Evolutionary conservation across 805 yeast genomes (phyloP).

Genomic region (Sugiyamaella mastotermitis): DNA sequence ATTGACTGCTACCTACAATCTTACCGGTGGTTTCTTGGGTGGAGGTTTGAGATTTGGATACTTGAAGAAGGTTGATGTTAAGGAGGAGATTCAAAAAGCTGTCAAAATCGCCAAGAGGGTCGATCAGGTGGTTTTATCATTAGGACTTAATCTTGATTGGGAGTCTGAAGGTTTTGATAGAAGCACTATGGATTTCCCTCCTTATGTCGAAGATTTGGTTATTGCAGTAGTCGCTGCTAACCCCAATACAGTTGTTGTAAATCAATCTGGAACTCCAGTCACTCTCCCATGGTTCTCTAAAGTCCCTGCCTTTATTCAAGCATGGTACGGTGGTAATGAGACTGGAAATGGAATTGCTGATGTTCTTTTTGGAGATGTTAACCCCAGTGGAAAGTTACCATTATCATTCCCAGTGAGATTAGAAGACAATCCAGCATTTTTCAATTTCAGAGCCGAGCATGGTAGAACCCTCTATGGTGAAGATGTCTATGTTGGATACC

Average conservation of each 20-base stretch:
- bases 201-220: constrained; percentile 40
- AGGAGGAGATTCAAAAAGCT: constrained; percentile 36
- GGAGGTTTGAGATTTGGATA: constrained; percentile 34
- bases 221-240: constrained; percentile 41
- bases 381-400: constrained; percentile 56
- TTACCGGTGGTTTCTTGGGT: constrained; percentile 26
- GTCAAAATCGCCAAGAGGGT: constrained; percentile 42
- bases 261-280: constrained; percentile 59
- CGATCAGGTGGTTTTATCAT: constrained; percentile 47
- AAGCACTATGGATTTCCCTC: constrained; percentile 45
- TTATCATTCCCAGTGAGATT: constrained; percentile 47
- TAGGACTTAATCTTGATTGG: constrained; percentile 51
- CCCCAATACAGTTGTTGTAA: constrained; percentile 46
- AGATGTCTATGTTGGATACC: constrained; percentile 59
- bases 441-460: constrained; percentile 45
- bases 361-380: constrained; percentile 51
- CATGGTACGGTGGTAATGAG: constrained; percentile 56
- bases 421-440: constrained; percentile 52
- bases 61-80: constrained; percentile 26
- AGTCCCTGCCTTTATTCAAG: constrained; percentile 42
- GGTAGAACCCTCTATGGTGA: constrained; percentile 59
- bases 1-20: constrained; percentile 29
- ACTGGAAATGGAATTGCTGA: constrained; percentile 56
- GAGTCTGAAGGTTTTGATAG: constrained; percentile 60
- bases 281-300: constrained; percentile 47